These are phyloP conservation scores for Aspergillus mulundensis DNA, from an alignment of 495 filamentous ascomycete genomes.

Conservation along the genomic window DNA sequence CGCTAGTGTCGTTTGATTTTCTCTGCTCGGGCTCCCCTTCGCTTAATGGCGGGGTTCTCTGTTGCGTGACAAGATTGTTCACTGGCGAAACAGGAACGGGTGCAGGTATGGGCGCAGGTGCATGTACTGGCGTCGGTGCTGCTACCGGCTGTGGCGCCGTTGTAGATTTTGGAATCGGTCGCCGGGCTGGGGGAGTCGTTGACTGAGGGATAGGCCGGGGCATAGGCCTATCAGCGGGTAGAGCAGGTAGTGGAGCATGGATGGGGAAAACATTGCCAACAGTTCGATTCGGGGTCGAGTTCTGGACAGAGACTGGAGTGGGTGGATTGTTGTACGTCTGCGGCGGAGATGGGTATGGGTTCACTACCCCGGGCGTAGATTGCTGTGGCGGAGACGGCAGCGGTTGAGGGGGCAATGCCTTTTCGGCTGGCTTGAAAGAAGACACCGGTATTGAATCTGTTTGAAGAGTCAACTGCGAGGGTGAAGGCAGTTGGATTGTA, in stretches of 20 bases:
- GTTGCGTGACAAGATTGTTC: conserved; percentile 8
- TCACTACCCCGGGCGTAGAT: not conserved
- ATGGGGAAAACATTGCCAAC: not conserved
- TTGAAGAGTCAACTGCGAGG: conserved; percentile 10
- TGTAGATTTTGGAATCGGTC: conserved; percentile 4
- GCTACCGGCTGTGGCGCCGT: not conserved
- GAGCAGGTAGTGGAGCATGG: not conserved
- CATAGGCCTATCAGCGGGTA: not conserved
- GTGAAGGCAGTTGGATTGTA: conserved; percentile 11
- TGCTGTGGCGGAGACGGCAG: conserved; percentile 16
- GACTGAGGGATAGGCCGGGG: conserved; percentile 1
- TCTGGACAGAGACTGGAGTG: not conserved
- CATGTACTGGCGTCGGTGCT: not conserved
- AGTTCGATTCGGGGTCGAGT: not conserved
- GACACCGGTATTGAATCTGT: conserved; percentile 14
- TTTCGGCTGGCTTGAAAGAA: conserved; percentile 14
- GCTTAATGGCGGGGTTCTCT: conserved; percentile 18
- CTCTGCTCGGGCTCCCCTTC: conserved; percentile 15
- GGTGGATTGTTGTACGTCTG: not conserved
- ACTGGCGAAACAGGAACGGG: not conserved
- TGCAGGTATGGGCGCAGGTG: not conserved
- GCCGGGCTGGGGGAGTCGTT: not conserved
- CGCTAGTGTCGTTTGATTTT: conserved; percentile 13
- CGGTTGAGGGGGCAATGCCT: conserved; percentile 32
- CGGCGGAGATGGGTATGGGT: conserved; percentile 4